Percentiles rank a stretch among this genome's conserved stretches.
Conservation (phyloP, 2,329 filamentous ascomycete genomes). For the Diplodia intermedia region DNA sequence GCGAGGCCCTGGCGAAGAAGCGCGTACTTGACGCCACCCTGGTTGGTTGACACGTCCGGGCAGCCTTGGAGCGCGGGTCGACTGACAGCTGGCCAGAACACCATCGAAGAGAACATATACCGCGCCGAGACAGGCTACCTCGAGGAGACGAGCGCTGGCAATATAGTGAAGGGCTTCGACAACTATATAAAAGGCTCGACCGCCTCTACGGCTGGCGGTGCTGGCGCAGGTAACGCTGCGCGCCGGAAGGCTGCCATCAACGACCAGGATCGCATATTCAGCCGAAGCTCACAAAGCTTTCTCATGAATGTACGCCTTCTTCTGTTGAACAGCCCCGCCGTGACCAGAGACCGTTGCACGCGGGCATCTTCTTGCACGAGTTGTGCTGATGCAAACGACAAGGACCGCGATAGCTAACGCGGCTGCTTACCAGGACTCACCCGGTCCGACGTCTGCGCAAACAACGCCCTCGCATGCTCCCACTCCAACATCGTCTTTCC, state of each 20-base stretch:
- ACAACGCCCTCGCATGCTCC: constrained; percentile 56
- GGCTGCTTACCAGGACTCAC: constrained; percentile 45
- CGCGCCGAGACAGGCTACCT: constrained; percentile 87
- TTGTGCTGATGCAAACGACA: constrained; percentile 13
- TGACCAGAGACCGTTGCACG: not conserved
- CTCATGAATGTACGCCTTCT: constrained; percentile 42
- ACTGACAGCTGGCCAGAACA: constrained; percentile 27
- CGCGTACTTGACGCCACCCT: constrained; percentile 67
- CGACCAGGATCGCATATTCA: constrained; percentile 77
- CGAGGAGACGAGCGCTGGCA: constrained; percentile 82
- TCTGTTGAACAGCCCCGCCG: not conserved
- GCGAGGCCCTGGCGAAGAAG: constrained; percentile 71
- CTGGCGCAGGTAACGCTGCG: constrained; percentile 51
- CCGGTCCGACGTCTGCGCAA: constrained; percentile 47
- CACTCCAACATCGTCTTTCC: constrained; percentile 56
- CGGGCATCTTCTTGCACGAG: not conserved
- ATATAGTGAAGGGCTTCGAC: constrained; percentile 97
- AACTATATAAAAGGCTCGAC: constrained; percentile 91
- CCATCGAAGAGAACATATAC: constrained; percentile 81
- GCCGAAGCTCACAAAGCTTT: constrained; percentile 51
- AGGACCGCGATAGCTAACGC: constrained; percentile 24
- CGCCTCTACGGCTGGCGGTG: constrained; percentile 58
- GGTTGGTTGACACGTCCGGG: constrained; percentile 49
- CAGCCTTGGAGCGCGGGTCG: not conserved
- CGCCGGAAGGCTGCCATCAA: constrained; percentile 67